Evolutionary conservation across 208 protist species (phyloP), one percentile per base, ranked within the genome.

Genomic region (Angomonas ambiguus): DNA sequence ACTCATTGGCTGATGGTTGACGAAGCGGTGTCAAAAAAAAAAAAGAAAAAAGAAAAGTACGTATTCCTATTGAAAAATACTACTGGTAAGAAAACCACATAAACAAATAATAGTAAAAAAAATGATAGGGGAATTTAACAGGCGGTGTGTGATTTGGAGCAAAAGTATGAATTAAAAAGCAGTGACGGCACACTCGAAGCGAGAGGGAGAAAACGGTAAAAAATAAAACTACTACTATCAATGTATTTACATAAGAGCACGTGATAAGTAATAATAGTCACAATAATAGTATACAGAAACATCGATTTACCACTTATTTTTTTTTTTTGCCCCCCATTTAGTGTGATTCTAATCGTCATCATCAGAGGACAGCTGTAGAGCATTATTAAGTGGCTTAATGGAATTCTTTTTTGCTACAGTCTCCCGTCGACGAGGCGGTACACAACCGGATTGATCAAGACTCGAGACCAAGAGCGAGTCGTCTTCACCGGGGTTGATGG

Each of bases 21-120:
- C 8, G 16, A 45, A 16, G 8, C 16, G 38, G 16, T 45, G 8
- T 16, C 16, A 45, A 16, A 45, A 45, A 41, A 41, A 63, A 48
- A 45, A 45, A 48, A 48, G 24, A 27, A 4, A 63, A 63, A 45
- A 45, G 10, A 63, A 63, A 63, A 63, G 48, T 2, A 4, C 18
- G 58, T 13, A 63, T 13, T 2, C 4, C n/a, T 6, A 63, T 59
- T 34, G 6, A 56, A 24, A 30, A 24, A 56, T 11, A 56, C 11
- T 25, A 24, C n/a, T n/a, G n/a, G n/a, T n/a, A n/a, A n/a, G n/a
- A n/a, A n/a, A n/a, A n/a, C n/a, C n/a, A n/a, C n/a, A n/a, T n/a
- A 48, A 48, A 18, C 13, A 48, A 48, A 11, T 20, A 18, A 18
- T 20, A 48, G 13, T 20, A 48, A 48, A 48, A 48, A 48, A 48